Evolutionary conservation across 768 basidiomycete genomes (phyloP).

Genomic region (Hericium erinaceus): DNA sequence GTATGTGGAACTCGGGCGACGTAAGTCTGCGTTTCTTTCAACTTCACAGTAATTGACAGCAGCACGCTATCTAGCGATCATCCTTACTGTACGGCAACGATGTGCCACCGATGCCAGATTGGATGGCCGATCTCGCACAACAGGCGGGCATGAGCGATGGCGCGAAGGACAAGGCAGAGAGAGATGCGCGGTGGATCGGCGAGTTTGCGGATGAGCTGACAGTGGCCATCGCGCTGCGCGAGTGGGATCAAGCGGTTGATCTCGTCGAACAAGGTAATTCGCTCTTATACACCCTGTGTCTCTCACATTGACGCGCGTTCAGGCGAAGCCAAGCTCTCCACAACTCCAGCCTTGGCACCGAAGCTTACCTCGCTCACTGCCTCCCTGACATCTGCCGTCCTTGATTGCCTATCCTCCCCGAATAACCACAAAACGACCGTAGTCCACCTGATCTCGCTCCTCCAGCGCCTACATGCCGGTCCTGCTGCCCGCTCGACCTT

Average conservation of each 20-base stretch:
- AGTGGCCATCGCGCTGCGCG: slow-evolving; percentile 80
- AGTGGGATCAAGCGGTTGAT: slow-evolving; percentile 82
- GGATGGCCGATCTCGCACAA: slow-evolving; percentile 63
- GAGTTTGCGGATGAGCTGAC: slow-evolving; percentile 90
- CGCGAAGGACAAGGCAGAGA: slow-evolving; percentile 68
- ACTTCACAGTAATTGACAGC: neutral
- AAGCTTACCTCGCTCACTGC: slow-evolving; percentile 62
- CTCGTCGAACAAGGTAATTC: slow-evolving; percentile 71
- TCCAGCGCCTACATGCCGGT: slow-evolving; percentile 67
- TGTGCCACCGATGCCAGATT: slow-evolving; percentile 60
- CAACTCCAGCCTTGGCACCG: slow-evolving; percentile 39
- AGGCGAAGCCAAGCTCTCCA: slow-evolving; percentile 57
- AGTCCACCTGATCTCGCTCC: slow-evolving; percentile 59
- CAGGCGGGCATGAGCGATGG: slow-evolving; percentile 43
- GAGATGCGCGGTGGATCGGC: slow-evolving; percentile 77
- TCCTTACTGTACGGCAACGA: slow-evolving; percentile 12
- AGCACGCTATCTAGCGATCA: no score
- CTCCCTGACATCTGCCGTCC: slow-evolving; percentile 59
- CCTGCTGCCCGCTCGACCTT: slow-evolving; percentile 78
- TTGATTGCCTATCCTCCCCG: slow-evolving; percentile 64
- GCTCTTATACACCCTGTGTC: neutral
- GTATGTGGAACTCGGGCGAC: slow-evolving; percentile 46
- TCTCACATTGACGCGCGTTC: neutral
- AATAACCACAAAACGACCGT: slow-evolving; percentile 71
- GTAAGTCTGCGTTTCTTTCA: slow-evolving; percentile 22